Base-by-base conservation (phyloP, 108 stramenopile species). In the Thalassiosira profunda region DNA sequence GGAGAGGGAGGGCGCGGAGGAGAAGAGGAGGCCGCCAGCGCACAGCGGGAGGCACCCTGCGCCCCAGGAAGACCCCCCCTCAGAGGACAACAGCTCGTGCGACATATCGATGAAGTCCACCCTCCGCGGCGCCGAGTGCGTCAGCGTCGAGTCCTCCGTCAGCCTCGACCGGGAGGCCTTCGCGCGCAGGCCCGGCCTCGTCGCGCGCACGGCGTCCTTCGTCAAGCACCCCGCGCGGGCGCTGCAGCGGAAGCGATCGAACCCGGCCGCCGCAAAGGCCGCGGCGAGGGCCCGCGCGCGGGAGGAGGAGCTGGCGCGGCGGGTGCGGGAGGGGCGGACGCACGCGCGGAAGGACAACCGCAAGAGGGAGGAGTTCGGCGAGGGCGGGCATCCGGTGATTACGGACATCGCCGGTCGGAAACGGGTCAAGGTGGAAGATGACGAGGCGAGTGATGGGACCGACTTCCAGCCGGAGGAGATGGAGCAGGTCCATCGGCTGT, bases 81-180 rank as follows among this genome's bases (percentile, higher is more conserved):
- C 0, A 15, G 23, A 51, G 5, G 17, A 17, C 15, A 33, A 18
- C 26, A 15, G 3, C 2, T 66, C 29, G n/a, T n/a, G n/a, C n/a
- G n/a, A n/a, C 55, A 45, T 33, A 28, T 41, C 24, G 64, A 74
- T 46, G 58, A 66, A 52, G 26, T 40, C 69, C 20, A 78, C 76
- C 21, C 42, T 78, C 18, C 70, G 69, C 41, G 46, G 70, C 41
- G 53, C 53, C 17, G 63, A 78, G 34, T 52, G 45, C 5, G 37
- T 63, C 5, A 70, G 69, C 14, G 76, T 78, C 20, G 44, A 70
- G 66, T 70, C 76, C 21, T 70, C 76, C 5, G 31, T 78, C 8
- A 70, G 69, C 1, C 47, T 54, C 36, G 76, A 78, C 18, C 40
- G 65, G 17, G 33, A 18, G 15, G 37, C 67, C 9, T 54, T 55